Evolutionary conservation across 345 rosid species (phyloP).

Genomic region (Gossypium bickii): DNA sequence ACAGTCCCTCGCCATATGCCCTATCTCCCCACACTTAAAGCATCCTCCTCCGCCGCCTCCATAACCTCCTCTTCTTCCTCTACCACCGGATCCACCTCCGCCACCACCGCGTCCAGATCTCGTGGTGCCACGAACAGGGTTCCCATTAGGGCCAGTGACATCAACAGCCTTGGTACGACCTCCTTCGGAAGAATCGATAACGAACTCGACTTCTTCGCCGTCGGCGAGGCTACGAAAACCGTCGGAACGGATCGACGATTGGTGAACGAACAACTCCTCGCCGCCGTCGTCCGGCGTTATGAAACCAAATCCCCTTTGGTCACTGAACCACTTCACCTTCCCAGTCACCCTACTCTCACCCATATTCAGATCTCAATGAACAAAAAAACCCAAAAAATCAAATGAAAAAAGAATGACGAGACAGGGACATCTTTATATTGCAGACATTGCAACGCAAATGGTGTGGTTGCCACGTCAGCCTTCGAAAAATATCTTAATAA

Average conservation of each 20-base stretch:
- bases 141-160: slow-evolving; percentile 65
- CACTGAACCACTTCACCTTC: slow-evolving; percentile 58
- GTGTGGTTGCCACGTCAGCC: slow-evolving; percentile 28
- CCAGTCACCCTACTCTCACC: slow-evolving; percentile 47
- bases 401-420: slow-evolving; percentile 12
- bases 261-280: too few relatives aligned
- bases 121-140: slow-evolving; percentile 35
- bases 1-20: slow-evolving; percentile 27
- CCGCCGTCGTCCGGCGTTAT: too few relatives aligned
- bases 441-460: slow-evolving; percentile 9
- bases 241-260: too few relatives aligned
- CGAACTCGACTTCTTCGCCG: too few relatives aligned
- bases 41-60: slow-evolving; percentile 22
- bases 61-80: slow-evolving; percentile 24
- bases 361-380: slow-evolving; percentile 20
- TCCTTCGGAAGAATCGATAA: too few relatives aligned
- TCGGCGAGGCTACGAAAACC: too few relatives aligned
- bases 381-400: not conserved
- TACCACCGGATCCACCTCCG: slow-evolving; percentile 21
- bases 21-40: slow-evolving; percentile 30
- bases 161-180: slow-evolving; percentile 38
- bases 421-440: slow-evolving; percentile 27
- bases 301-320: slow-evolving; percentile 30
- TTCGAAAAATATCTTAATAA: not conserved
- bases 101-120: slow-evolving; percentile 46